phyloP scores from a whole-genome alignment of 805 yeast species.

The Pichia insulana region DNA sequence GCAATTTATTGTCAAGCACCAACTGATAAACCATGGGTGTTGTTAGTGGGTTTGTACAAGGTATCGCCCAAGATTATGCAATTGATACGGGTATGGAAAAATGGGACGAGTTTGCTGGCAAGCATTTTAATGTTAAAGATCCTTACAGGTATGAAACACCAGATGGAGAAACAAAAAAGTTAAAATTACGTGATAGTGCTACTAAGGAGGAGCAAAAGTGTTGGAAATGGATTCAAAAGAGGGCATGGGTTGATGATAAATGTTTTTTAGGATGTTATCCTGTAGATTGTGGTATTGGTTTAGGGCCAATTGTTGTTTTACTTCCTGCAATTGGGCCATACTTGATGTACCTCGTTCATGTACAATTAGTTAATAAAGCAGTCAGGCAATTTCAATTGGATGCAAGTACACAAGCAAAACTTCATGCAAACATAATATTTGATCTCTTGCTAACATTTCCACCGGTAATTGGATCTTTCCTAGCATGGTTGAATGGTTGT shows the following conservation, averaged over 20 bases:
- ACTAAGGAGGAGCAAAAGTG: slow-evolving; percentile 50
- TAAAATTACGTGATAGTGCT: slow-evolving; percentile 52
- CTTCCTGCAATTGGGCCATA: slow-evolving; percentile 83
- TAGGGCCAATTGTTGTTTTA: slow-evolving; percentile 58
- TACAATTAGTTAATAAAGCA: slow-evolving; percentile 55
- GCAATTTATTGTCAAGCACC: too few relatives aligned
- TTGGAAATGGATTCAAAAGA: slow-evolving; percentile 66
- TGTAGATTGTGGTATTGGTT: slow-evolving; percentile 66
- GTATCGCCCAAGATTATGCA: slow-evolving; percentile 11
- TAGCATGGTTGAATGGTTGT: slow-evolving; percentile 77
- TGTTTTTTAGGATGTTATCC: slow-evolving; percentile 76
- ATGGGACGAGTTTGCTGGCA: slow-evolving; percentile 61
- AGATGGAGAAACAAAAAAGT: slow-evolving; percentile 45
- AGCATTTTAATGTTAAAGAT: slow-evolving; percentile 52
- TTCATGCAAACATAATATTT: slow-evolving; percentile 67
- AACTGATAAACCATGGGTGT: slow-evolving; percentile 1
- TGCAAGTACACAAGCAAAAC: slow-evolving; percentile 46
- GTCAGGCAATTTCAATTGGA: slow-evolving; percentile 52
- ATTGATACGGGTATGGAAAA: slow-evolving; percentile 34
- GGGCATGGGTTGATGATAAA: slow-evolving; percentile 84
- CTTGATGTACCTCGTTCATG: slow-evolving; percentile 71
- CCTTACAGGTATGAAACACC: slow-evolving; percentile 50
- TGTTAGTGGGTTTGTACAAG: slow-evolving; percentile 6
- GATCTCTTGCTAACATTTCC: slow-evolving; percentile 71
- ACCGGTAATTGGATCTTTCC: slow-evolving; percentile 70